A percentile compares a stretch with the other conserved stretches of the same genome.
These are phyloP conservation scores for Rheum nobile DNA, from an alignment of 148 eudicot genomes.

Conservation along the genomic window DNA sequence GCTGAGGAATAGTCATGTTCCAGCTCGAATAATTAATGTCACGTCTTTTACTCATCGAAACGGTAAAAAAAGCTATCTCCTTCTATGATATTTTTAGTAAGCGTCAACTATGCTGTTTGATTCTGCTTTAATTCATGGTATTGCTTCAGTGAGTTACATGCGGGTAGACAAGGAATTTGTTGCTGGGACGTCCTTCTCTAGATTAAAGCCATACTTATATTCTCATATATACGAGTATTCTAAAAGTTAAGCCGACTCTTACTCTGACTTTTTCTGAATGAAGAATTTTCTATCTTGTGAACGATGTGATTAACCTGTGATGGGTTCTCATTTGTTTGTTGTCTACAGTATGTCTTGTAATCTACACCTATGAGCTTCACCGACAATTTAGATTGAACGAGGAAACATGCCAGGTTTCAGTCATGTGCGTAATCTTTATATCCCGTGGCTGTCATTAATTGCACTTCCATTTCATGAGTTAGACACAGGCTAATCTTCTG, in stretches of 20 bases:
- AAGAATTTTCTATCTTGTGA: not conserved
- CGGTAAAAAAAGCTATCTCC: conserved; percentile 32
- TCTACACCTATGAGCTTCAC: conserved; percentile 81
- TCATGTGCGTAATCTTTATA: conserved; percentile 37
- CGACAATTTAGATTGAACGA: conserved; percentile 30
- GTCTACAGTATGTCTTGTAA: conserved; percentile 51
- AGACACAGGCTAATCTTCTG: too few species aligned
- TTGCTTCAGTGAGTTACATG: conserved; percentile 36
- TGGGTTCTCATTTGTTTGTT: conserved; percentile 9
- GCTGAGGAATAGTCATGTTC: conserved; percentile 57
- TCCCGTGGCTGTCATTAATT: too few species aligned
- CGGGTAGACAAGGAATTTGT: conserved; percentile 45
- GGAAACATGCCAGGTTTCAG: conserved; percentile 40
- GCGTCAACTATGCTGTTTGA: too few species aligned
- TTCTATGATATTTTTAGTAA: too few species aligned
- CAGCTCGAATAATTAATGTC: conserved; percentile 77
- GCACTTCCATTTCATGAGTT: too few species aligned
- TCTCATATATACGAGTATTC: conserved; percentile 67
- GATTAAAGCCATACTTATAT: conserved; percentile 46
- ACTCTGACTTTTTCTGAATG: not conserved
- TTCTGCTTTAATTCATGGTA: not conserved
- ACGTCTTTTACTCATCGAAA: conserved; percentile 82
- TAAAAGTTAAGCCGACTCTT: conserved; percentile 29
- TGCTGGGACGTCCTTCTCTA: conserved; percentile 34
- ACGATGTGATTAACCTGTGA: too few species aligned